phyloP scores from a whole-genome alignment of 1,139 yeast species.

The Candida sojae region DNA sequence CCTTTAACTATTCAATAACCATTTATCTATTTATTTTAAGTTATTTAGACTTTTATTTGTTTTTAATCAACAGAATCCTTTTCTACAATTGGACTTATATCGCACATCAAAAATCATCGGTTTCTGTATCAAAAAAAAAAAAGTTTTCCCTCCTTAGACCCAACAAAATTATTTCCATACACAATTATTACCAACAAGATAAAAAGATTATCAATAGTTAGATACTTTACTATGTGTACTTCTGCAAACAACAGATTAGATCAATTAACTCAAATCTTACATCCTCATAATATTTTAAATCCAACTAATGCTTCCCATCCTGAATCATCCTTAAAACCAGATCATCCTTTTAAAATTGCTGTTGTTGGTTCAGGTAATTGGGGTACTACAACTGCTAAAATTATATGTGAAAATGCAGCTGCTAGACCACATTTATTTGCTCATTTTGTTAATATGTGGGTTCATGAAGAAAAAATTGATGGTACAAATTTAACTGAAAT shows the following conservation, averaged over 20 bases:
- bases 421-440: constrained; percentile 42
- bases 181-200: not conserved
- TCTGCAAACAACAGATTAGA: constrained; percentile 38
- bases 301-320: constrained; percentile 18
- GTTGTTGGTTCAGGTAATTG: constrained; percentile 52
- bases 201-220: not conserved
- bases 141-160: not conserved
- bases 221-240: constrained; percentile 3
- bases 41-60: no score
- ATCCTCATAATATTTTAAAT: constrained; percentile 19
- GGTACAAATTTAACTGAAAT: constrained; percentile 47
- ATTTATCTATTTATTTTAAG: no score
- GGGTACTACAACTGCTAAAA: constrained; percentile 53
- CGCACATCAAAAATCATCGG: no score
- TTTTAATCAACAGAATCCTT: no score
- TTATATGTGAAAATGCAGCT: constrained; percentile 45
- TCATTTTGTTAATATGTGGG: constrained; percentile 50
- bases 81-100: no score
- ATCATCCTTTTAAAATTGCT: constrained; percentile 39
- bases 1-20: no score
- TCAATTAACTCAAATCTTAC: constrained; percentile 39
- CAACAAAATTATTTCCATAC: not conserved
- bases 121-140: not conserved
- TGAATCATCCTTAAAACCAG: constrained; percentile 22
- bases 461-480: constrained; percentile 43